phyloP scores from a whole-genome alignment of 257 asterid species.

The Verbascum thapsus region DNA sequence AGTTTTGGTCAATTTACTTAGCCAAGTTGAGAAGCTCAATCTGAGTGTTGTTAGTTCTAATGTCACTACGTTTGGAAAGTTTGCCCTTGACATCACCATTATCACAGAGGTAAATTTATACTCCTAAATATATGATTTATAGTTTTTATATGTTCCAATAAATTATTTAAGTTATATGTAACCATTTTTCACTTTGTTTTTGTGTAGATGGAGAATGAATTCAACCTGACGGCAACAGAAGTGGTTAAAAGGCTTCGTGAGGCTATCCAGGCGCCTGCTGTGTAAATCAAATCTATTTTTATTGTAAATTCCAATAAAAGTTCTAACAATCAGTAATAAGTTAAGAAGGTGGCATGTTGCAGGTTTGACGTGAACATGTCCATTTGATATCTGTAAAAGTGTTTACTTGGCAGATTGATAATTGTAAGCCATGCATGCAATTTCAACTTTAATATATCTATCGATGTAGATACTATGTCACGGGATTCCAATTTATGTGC shows the following conservation, averaged over 20 bases:
- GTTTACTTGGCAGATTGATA: too few species aligned
- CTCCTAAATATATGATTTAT: too few species aligned
- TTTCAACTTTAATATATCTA: too few species aligned
- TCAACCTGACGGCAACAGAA: conserved; percentile 33
- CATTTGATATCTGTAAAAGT: too few species aligned
- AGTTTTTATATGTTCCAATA: too few species aligned
- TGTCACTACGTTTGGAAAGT: conserved; percentile 32
- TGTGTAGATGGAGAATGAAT: conserved; percentile 42
- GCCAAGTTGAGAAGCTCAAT: conserved; percentile 43
- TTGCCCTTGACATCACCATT: conserved; percentile 38
- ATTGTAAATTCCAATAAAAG: too few species aligned
- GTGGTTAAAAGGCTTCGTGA: conserved; percentile 32
- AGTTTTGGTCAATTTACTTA: conserved; percentile 30
- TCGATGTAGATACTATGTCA: too few species aligned
- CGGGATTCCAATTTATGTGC: too few species aligned
- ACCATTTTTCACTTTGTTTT: not conserved
- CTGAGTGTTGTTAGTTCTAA: conserved; percentile 36
- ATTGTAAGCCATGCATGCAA: too few species aligned
- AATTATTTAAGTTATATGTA: not conserved
- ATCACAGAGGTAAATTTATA: conserved; percentile 36
- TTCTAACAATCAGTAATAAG: too few species aligned
- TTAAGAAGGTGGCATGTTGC: too few species aligned
- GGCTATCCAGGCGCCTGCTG: not conserved
- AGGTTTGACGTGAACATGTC: too few species aligned
- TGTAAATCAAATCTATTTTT: not conserved